These are phyloP conservation scores for Porcisia deanei DNA, from an alignment of 208 protist genomes.

Conservation along the genomic window DNA sequence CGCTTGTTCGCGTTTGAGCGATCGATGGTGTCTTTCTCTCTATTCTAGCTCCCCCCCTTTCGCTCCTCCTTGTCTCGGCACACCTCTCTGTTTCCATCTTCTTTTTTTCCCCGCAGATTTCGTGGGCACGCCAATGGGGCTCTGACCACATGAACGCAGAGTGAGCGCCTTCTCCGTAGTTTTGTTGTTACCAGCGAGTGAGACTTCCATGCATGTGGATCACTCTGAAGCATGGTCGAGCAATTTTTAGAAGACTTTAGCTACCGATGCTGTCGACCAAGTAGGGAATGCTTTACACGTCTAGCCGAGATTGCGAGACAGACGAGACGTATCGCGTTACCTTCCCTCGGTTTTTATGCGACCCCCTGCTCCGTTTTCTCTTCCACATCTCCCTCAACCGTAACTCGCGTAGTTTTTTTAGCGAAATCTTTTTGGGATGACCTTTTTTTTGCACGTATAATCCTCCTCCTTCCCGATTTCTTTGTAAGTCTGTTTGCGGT, in stretches of 20 bases:
- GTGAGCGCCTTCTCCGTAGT: neutral
- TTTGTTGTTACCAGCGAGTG: neutral
- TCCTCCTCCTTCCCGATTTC: neutral
- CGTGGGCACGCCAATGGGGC: too few relatives aligned
- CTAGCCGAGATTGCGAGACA: neutral
- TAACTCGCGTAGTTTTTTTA: too few relatives aligned
- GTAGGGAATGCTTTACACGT: neutral
- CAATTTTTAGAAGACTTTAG: neutral
- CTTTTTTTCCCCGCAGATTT: too few relatives aligned
- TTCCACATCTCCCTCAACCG: too few relatives aligned
- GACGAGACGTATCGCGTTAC: neutral
- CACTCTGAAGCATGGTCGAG: neutral
- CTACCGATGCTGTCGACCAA: neutral
- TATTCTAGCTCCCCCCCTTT: neutral
- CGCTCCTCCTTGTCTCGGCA: neutral
- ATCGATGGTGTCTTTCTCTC: neutral
- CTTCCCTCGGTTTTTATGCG: too few relatives aligned
- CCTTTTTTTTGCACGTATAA: too few relatives aligned
- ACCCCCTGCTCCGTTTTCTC: too few relatives aligned
- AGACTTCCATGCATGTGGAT: neutral
- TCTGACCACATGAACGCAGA: neutral
- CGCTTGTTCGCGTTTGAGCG: neutral
- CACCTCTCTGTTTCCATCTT: too few relatives aligned
- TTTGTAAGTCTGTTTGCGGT: neutral
- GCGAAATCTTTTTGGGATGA: too few relatives aligned